phyloP scores from a whole-genome alignment of 768 basidiomycete species.

The Xanthoconium stramineum region DNA sequence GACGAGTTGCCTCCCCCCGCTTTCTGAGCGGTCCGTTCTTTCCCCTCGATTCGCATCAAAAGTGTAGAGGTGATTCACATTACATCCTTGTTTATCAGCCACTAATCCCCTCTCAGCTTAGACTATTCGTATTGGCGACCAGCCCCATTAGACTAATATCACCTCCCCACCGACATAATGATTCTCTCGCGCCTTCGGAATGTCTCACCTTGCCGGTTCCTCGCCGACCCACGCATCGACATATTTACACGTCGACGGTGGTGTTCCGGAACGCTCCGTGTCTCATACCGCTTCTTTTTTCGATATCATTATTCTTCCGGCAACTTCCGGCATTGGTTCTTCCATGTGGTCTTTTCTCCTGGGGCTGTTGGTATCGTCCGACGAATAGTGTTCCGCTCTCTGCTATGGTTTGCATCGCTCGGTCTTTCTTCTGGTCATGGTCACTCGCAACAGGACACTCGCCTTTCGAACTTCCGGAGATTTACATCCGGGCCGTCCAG shows the following conservation, averaged over 20 bases:
- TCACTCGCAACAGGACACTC: constrained; percentile 37
- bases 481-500: constrained; percentile 32
- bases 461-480: constrained; percentile 17
- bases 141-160: constrained; percentile 37
- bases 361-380: constrained; percentile 31
- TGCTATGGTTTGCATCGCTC: constrained; percentile 27
- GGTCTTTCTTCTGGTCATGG: constrained; percentile 35
- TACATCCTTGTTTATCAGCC: not conserved
- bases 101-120: constrained; percentile 25
- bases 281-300: constrained; percentile 26
- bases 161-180: constrained; percentile 29
- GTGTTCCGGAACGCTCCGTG: constrained; percentile 22
- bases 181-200: constrained; percentile 26
- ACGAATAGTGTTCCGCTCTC: constrained; percentile 30
- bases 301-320: constrained; percentile 45
- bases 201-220: constrained; percentile 21
- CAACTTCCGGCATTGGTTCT: constrained; percentile 32
- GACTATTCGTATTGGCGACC: constrained; percentile 37
- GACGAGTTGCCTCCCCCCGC: constrained; percentile 73
- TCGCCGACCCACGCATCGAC: constrained; percentile 4
- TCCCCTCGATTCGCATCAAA: constrained; percentile 21
- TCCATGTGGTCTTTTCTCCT: constrained; percentile 26
- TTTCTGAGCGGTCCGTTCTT: constrained; percentile 45
- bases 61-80: constrained; percentile 39
- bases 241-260: constrained; percentile 6